A percentile compares a stretch with the other conserved stretches of the same genome.
phyloP scores from a whole-genome alignment of 177 flowering plant species.

The Vitis hybrid region DNA sequence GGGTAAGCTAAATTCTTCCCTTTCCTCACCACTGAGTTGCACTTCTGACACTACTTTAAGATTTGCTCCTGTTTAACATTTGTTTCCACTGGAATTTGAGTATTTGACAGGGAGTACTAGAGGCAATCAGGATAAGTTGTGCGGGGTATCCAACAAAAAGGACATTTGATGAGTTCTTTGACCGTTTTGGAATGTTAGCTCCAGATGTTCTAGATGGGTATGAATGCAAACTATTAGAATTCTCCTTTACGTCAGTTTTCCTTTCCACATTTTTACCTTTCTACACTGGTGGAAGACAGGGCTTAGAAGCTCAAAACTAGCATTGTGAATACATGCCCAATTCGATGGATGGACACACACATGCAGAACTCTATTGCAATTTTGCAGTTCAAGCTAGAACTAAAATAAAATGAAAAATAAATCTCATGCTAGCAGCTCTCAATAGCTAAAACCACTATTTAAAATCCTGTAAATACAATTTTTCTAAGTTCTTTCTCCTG shows the following conservation, averaged over 20 bases:
- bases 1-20: slow-evolving; percentile 50
- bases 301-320: too few species aligned
- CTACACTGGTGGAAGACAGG: neutral
- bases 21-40: neutral
- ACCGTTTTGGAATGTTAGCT: slow-evolving; percentile 79
- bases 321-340: too few species aligned
- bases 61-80: neutral
- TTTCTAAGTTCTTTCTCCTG: slow-evolving; percentile 8
- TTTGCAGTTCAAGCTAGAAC: too few species aligned
- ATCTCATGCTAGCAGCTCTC: neutral
- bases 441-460: neutral
- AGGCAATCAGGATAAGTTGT: slow-evolving; percentile 89
- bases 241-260: neutral
- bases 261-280: neutral
- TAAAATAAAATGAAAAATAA: neutral
- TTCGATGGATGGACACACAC: too few species aligned
- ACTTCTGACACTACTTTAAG: neutral
- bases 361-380: too few species aligned
- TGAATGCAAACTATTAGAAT: slow-evolving; percentile 1
- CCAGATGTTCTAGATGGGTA: slow-evolving; percentile 77
- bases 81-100: neutral
- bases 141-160: slow-evolving; percentile 91
- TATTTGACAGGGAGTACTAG: slow-evolving; percentile 71
- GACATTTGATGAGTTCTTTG: slow-evolving; percentile 81
- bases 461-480: neutral